Conservation (phyloP, 192 early-diverging fungal genomes). For the Chytriomyces sp. region DNA sequence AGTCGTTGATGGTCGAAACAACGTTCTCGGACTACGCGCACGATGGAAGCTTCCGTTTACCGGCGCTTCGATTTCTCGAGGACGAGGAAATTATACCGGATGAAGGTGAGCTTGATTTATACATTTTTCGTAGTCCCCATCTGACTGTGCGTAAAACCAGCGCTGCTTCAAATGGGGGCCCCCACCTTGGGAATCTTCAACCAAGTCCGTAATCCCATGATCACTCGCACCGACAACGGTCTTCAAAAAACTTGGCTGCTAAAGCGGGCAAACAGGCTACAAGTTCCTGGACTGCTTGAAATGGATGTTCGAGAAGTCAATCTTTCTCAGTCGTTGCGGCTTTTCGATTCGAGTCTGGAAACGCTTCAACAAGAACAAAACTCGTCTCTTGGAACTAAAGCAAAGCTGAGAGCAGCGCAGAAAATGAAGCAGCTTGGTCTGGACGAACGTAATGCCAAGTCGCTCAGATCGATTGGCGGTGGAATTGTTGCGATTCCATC, state of each 20-base stretch:
- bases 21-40: conserved; percentile 31
- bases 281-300: conserved; percentile 41
- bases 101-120: neutral
- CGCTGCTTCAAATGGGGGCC: conserved; percentile 17
- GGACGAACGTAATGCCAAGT: neutral
- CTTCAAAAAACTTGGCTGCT: conserved; percentile 36
- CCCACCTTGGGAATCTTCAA: conserved; percentile 29
- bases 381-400: too few species aligned
- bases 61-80: neutral
- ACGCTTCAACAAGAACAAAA: too few species aligned
- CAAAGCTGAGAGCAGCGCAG: too few species aligned
- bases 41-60: neutral
- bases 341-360: too few species aligned
- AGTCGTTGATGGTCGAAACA: conserved; percentile 25
- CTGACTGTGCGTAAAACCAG: neutral
- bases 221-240: conserved; percentile 31
- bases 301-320: conserved; percentile 1
- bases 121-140: neutral
- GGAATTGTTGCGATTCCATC: conserved; percentile 50
- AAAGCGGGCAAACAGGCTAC: conserved; percentile 26
- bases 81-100: conserved; percentile 2
- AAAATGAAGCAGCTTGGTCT: too few species aligned
- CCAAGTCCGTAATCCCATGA: conserved; percentile 31
- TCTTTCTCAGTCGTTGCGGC: too few species aligned
- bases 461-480: conserved; percentile 15